These are phyloP conservation scores for Aleurites moluccanus DNA, from an alignment of 441 rosid genomes.

Conservation along the genomic window DNA sequence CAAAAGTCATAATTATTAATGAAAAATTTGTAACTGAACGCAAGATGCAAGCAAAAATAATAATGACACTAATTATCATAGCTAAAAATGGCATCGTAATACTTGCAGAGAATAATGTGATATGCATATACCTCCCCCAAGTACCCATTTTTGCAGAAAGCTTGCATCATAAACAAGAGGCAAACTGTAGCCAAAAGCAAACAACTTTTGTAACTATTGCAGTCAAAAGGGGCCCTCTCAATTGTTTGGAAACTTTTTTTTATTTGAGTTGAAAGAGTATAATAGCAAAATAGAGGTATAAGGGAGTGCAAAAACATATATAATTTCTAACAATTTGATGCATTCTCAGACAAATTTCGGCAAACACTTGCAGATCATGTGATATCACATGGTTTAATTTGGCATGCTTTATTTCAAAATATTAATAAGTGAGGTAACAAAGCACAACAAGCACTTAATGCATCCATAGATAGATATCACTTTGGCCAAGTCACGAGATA, in stretches of 20 bases:
- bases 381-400: not conserved
- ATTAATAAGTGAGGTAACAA: not conserved
- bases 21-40: not conserved
- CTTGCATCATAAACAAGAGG: constrained; percentile 54
- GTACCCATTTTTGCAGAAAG: constrained; percentile 81
- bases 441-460: not conserved
- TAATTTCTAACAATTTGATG: not conserved
- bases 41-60: not conserved
- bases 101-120: not conserved
- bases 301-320: not conserved
- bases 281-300: not conserved
- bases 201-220: constrained; percentile 16
- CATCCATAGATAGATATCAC: not conserved
- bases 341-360: not conserved
- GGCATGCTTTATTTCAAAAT: not conserved
- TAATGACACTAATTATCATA: not conserved
- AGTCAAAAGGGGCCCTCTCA: constrained; percentile 13
- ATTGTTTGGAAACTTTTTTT: not conserved
- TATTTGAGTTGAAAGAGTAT: not conserved
- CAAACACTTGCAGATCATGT: not conserved
- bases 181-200: constrained; percentile 62
- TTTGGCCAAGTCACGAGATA: not conserved
- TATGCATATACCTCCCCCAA: constrained; percentile 62
- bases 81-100: constrained; percentile 4
- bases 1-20: not conserved